Percentiles rank a stretch among this genome's conserved stretches.
phyloP scores from a whole-genome alignment of 1,284 basidiomycete genomes.

The Coriolopsis trogii region DNA sequence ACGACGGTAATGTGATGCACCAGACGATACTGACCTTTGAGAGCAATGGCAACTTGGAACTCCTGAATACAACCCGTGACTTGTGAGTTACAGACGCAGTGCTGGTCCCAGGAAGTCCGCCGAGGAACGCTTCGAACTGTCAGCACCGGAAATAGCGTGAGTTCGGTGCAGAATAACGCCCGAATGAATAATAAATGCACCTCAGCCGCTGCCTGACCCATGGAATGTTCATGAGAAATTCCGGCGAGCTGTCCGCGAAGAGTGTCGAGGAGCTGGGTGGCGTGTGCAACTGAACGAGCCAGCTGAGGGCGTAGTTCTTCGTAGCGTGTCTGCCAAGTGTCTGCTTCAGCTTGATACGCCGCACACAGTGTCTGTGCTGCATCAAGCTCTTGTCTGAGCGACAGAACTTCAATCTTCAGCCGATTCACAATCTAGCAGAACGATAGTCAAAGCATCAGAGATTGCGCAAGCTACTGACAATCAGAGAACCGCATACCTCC shows the following conservation, averaged over 20 bases:
- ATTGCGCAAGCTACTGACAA: too few relatives aligned
- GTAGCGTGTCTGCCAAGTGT: slow-evolving; percentile 7
- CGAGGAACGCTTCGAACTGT: slow-evolving; percentile 6
- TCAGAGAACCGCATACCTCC: too few relatives aligned
- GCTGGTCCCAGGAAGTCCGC: neutral
- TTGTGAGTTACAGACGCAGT: neutral
- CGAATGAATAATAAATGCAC: neutral
- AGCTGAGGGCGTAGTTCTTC: slow-evolving; percentile 10
- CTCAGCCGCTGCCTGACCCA: neutral
- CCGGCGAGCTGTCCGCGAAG: neutral
- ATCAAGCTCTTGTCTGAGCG: neutral
- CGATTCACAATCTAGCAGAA: too few relatives aligned
- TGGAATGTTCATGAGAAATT: neutral
- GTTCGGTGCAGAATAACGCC: too few relatives aligned
- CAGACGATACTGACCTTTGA: slow-evolving; percentile 1
- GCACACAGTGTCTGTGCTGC: neutral
- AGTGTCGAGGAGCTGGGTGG: neutral
- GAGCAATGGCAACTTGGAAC: slow-evolving; percentile 9
- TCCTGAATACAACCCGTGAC: slow-evolving; percentile 8
- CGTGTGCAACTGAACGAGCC: neutral
- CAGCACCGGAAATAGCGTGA: neutral
- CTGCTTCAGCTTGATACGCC: neutral
- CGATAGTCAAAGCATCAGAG: too few relatives aligned
- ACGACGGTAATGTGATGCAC: neutral
- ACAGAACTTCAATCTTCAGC: too few relatives aligned